A percentile compares a stretch with the other conserved stretches of the same genome.
phyloP scores from a whole-genome alignment of 1,139 yeast species.

The Zygoascus hellenicus region DNA sequence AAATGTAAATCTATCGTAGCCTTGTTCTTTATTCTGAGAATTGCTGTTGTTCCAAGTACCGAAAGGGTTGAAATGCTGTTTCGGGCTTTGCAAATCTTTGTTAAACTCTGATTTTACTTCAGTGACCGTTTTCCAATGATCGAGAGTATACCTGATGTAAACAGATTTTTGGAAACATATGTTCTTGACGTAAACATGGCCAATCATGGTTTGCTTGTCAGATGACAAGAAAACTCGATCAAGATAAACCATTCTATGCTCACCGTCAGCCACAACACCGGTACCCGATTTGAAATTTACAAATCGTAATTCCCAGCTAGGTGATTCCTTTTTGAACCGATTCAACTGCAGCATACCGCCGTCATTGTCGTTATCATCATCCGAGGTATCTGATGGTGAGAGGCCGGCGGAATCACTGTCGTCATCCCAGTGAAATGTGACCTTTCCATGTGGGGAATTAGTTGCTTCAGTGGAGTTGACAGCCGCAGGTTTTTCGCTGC shows the following conservation, averaged over 20 bases:
- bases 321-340: too few relatives aligned
- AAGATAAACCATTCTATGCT: slow-evolving; percentile 42
- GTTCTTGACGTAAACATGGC: slow-evolving; percentile 70
- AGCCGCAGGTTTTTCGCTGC: slow-evolving; percentile 68
- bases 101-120: slow-evolving; percentile 62
- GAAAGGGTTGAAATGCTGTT: not conserved
- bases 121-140: slow-evolving; percentile 66
- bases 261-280: slow-evolving; percentile 5
- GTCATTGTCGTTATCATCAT: slow-evolving; percentile 15
- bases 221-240: slow-evolving; percentile 59
- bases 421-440: slow-evolving; percentile 30
- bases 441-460: slow-evolving; percentile 46
- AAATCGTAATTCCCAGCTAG: not conserved
- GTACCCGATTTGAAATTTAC: not conserved
- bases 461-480: slow-evolving; percentile 45
- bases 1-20: slow-evolving; percentile 44
- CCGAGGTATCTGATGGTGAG: slow-evolving; percentile 28
- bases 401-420: slow-evolving; percentile 30
- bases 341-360: slow-evolving; percentile 19
- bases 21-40: too few relatives aligned
- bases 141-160: slow-evolving; percentile 58
- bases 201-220: slow-evolving; percentile 54
- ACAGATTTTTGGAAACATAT: slow-evolving; percentile 59
- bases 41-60: not conserved
- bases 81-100: slow-evolving; percentile 43